Evolutionary conservation across 2,329 filamentous ascomycete species (phyloP), one percentile per base, ranked within the genome.

Genomic region (Epichloe uncinata): DNA sequence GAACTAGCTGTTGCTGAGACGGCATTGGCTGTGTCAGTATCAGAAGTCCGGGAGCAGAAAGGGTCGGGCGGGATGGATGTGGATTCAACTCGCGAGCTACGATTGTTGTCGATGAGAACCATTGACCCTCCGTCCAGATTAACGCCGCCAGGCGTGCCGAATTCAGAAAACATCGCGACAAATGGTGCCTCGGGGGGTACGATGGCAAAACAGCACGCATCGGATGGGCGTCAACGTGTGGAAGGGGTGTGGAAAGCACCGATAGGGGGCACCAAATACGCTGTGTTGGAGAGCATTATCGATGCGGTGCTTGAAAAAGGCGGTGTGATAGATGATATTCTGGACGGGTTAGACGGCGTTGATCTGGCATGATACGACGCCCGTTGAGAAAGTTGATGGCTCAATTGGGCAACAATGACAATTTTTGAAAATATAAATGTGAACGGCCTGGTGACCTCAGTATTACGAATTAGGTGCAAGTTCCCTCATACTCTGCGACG

Each of bases 1-100:
- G 93, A 98, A 66, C 81, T 98, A 15, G 87, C 89, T 2, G 91
- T 97, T 4, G 93, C 93, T 1, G 91, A 97, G 61, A 81, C 84
- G 12, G 87, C 93, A 3, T 73, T 97, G 43, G 93, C 91, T 2
- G 79, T 97, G 5, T 95, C 89, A 0, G 77, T 95, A 35, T 79
- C 79, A 15, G 77, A 79, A 56, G 62, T 63, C 35, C 56, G 60
- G 46, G 56, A 40, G 52, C 50, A 45, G 40, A 37, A 49, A 48
- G 45, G 35, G 41, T 55, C 44, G 56, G 62, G 63, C 1, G 64
- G 62, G 36, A 69, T 69, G 63, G 70, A 73, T 4, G 60, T 71
- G 34, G 70, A 74, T 47, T 61, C 60, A n/a, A 48, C 63, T 55
- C 57, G 72, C 2, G 65, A 71, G 42, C 65, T 88, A 51, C 77